Percentiles rank a stretch among this genome's conserved stretches.
Conservation (phyloP, 2,329 filamentous ascomycete genomes). For the Akanthomyces dipterigenus region DNA sequence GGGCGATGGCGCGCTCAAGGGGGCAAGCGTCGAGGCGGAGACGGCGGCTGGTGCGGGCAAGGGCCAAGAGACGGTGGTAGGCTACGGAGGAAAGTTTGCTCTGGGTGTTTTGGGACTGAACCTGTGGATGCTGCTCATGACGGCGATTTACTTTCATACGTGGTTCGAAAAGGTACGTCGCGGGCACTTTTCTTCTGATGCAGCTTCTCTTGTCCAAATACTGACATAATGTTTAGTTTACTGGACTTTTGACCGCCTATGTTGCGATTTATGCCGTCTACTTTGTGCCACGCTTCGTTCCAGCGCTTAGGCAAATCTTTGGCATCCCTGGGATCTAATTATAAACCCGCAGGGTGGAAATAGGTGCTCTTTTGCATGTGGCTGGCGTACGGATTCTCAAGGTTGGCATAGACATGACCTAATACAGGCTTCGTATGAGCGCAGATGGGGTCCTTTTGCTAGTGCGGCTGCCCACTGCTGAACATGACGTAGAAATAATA, state of each 20-base stretch:
- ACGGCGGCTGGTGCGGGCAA: slow-evolving; percentile 18
- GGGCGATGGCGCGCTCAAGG: slow-evolving; percentile 58
- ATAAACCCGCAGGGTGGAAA: not conserved
- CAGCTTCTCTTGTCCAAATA: not conserved
- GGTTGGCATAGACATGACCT: not conserved
- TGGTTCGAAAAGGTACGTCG: slow-evolving; percentile 89
- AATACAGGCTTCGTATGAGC: not conserved
- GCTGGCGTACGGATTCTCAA: slow-evolving; percentile 1
- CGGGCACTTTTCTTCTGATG: not conserved
- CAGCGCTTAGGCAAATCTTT: slow-evolving; percentile 36
- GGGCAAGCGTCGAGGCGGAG: slow-evolving; percentile 43
- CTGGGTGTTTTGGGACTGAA: slow-evolving; percentile 61
- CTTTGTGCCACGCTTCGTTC: slow-evolving; percentile 44
- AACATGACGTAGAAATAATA: not conserved
- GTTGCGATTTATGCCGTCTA: slow-evolving; percentile 44
- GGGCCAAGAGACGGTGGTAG: slow-evolving; percentile 26
- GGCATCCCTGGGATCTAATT: slow-evolving; percentile 45
- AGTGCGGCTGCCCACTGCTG: not conserved
- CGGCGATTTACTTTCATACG: slow-evolving; percentile 95
- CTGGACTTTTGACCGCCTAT: slow-evolving; percentile 44
- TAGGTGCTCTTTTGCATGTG: not conserved
- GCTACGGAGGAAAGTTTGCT: slow-evolving; percentile 49
- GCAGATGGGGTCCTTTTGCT: not conserved
- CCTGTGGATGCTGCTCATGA: slow-evolving; percentile 98
- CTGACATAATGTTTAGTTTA: slow-evolving; percentile 36